These are phyloP conservation scores for Mycena vulgaris DNA, from an alignment of 768 basidiomycete species.

Conservation along the genomic window DNA sequence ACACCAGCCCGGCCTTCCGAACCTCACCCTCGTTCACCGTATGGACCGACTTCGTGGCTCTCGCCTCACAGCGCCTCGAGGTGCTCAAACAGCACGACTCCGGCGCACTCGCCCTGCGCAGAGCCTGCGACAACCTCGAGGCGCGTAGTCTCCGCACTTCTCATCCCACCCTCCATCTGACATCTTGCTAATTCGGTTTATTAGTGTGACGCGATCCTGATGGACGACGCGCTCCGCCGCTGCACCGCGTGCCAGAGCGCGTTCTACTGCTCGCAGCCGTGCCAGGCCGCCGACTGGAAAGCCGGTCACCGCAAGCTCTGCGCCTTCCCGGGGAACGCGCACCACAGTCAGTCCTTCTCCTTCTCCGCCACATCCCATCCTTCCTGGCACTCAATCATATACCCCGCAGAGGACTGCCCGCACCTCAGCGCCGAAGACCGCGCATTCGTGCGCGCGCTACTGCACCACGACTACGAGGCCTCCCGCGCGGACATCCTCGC, in stretches of 20 bases:
- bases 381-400: background rate
- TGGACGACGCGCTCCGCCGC: constrained; percentile 1
- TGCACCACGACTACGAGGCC: constrained; percentile 17
- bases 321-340: background rate
- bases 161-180: background rate
- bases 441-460: constrained; percentile 14
- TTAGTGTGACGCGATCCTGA: constrained; percentile 12
- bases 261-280: constrained; percentile 23
- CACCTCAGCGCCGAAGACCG: constrained; percentile 12
- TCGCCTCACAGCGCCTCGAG: constrained; percentile 16
- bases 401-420: background rate
- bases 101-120: constrained; percentile 1
- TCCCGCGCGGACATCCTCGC: background rate
- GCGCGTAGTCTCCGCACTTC: background rate
- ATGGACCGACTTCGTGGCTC: constrained; percentile 5
- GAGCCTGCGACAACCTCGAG: constrained; percentile 21
- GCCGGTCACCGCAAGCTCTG: constrained; percentile 19
- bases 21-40: background rate
- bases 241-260: constrained; percentile 18
- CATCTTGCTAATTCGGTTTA: background rate
- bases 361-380: background rate
- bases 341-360: background rate
- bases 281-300: constrained; percentile 22
- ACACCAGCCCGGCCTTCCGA: constrained; percentile 6
- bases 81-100: constrained; percentile 4